Evolutionary conservation across 495 filamentous ascomycete species (phyloP).

Genomic region (Penicillium crystallinum): DNA sequence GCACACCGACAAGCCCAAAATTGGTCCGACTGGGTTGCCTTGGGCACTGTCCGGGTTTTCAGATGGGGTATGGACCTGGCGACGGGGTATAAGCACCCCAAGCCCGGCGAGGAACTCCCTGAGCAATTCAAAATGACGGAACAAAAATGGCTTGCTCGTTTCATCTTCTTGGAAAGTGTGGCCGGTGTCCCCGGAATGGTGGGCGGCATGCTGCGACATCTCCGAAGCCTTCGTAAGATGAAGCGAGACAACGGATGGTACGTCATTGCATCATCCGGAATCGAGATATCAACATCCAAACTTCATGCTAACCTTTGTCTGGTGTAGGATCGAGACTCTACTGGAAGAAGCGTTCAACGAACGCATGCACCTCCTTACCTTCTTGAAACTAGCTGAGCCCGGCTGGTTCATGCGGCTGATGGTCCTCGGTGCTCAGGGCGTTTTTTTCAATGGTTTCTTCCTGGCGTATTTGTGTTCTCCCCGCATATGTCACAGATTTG

Average conservation of each 20-base stretch:
- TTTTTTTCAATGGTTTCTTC: constrained; percentile 96
- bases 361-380: constrained; percentile 92
- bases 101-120: constrained; percentile 37
- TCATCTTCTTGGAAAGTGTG: constrained; percentile 91
- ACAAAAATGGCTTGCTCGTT: constrained; percentile 72
- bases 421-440: constrained; percentile 76
- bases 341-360: constrained; percentile 95
- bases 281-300: neutral
- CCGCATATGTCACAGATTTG: constrained; percentile 88
- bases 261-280: neutral
- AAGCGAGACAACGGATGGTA: constrained; percentile 93
- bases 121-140: constrained; percentile 60
- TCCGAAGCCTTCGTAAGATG: constrained; percentile 75
- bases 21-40: constrained; percentile 64
- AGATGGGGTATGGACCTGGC: constrained; percentile 63
- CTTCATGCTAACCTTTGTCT: neutral
- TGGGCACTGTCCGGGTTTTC: constrained; percentile 55
- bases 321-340: constrained; percentile 75
- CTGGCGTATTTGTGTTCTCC: constrained; percentile 83
- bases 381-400: constrained; percentile 87
- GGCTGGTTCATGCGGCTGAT: constrained; percentile 84
- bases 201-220: constrained; percentile 84
- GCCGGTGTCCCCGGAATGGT: constrained; percentile 98
- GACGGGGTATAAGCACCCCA: constrained; percentile 67
- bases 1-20: constrained; percentile 63